Evolutionary conservation across 2,329 filamentous ascomycete genomes (phyloP), one percentile per base, ranked within the genome.

Genomic region (Rutstroemia sp.): DNA sequence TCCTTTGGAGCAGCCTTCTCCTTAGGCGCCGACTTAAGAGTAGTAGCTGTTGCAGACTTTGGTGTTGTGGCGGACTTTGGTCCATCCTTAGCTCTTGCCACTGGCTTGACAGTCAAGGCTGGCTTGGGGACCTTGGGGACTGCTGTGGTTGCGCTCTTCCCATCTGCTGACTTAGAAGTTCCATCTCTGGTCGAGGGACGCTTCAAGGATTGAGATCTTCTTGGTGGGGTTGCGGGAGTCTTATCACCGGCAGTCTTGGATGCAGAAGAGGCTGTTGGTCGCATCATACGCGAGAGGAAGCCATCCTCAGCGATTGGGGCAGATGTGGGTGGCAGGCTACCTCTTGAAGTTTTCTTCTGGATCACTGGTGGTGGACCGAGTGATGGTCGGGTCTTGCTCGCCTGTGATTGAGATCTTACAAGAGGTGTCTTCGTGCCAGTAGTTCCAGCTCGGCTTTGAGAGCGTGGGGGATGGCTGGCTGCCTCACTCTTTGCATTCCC

Each of bases 281-380:
- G 77, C 82, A 86, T 91, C 87, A 92, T 90, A 52, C 88, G 81
- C n/a, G 86, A 87, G 25, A 92, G 73, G 71, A 92, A 92, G 14
- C 82, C 72, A 61, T 88, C 84, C 61, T 89, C 85, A 1, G 87
- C 76, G 23, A 55, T 50, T 17, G 79, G 78, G 48, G 75, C 76
- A 25, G 79, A 74, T 58, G 76, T 75, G 63, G 78, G 78, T 1
- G 74, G 69, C 6, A 76, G 60, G 51, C 78, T 78, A 58, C 77
- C 76, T 66, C 78, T 79, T 2, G 74, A 71, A 9, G 74, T 57
- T 61, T 80, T 83, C 70, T 82, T 85, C 2, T 64, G 66, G 19
- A 66, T 39, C 1, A 61, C 45, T 27, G 81, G 79, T 7, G 82
- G 81, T 2, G 75, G 79, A 1, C 81, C 81, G 17, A 84, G 61